Evolutionary conservation across 176 grass and related monocot species (phyloP), one percentile per base, ranked within the genome.

Genomic region (Aegilops speltoides): DNA sequence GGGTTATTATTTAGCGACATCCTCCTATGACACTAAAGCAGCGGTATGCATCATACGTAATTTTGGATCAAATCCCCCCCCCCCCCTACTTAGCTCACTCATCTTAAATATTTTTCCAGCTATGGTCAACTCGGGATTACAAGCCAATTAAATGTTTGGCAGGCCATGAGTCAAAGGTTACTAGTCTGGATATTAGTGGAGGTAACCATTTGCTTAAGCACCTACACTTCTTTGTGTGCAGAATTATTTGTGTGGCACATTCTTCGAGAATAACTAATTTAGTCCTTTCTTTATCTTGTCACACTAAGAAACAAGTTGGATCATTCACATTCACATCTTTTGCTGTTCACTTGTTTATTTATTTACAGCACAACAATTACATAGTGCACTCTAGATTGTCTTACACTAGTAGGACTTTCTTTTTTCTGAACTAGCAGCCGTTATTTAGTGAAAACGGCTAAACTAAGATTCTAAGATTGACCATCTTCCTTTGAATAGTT

Each of bases 111-210:
- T 6, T 54, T 24, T 81, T 88, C 85, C 86, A 98, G 96, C 79
- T 98, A 64, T 98, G 96, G 96, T 94, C 96, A 67, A 84, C 91
- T 82, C 85, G 86, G 48, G 96, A 98, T 89, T 98, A 91, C 86
- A 98, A 95, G 79, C 90, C 96, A 57, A 92, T 98, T 38, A 98
- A 94, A 92, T 87, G 84, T 79, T 92, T 98, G 82, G 92, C 85
- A 52, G 96, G 90, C 41, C 93, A 98, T 10, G 96, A 98, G 85
- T 94, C 93, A 0, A 98, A 98, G 84, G 91, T 98, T 77, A 98
- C 96, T 24, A 90, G 96, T 94, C 91, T 98, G 91, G 96, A 98
- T 94, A 95, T 98, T 78, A 92, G 88, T 83, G 86, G 75, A 89
- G 96, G 96, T 98, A 89, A 91, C 23, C 31, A 57, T 19, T 82